Evolutionary conservation across 805 yeast genomes (phyloP).

Genomic region (Isabelozyma rhagii): DNA sequence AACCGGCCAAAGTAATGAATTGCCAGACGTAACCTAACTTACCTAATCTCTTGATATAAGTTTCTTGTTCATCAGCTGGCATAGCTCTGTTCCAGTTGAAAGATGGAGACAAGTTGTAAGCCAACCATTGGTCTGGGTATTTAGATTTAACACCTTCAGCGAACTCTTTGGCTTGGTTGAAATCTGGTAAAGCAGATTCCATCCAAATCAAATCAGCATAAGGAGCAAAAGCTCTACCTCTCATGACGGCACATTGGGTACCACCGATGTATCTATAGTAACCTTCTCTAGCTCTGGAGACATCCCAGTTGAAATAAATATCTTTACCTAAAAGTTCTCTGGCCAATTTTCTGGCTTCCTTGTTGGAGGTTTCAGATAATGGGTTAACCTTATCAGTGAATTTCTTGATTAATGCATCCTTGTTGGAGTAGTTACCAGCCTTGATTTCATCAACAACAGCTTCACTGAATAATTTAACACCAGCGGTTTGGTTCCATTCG

Average conservation of each 20-base stretch:
- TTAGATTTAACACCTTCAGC: slow-evolving; percentile 83
- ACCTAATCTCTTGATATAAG: slow-evolving; percentile 83
- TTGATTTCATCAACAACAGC: slow-evolving; percentile 85
- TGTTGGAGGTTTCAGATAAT: slow-evolving; percentile 67
- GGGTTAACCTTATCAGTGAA: slow-evolving; percentile 73
- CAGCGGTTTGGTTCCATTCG: slow-evolving; percentile 80
- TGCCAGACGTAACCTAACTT: slow-evolving; percentile 95
- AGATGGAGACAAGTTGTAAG: slow-evolving; percentile 94
- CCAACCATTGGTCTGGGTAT: slow-evolving; percentile 91
- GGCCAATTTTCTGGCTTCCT: slow-evolving; percentile 77
- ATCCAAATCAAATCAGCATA: slow-evolving; percentile 96
- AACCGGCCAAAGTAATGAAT: slow-evolving; percentile 94
- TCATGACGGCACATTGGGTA: slow-evolving; percentile 94
- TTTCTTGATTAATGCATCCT: slow-evolving; percentile 57
- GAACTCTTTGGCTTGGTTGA: slow-evolving; percentile 88
- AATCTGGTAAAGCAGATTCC: slow-evolving; percentile 96
- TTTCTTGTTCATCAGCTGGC: slow-evolving; percentile 81
- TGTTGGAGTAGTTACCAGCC: slow-evolving; percentile 54
- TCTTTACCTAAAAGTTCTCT: slow-evolving; percentile 75
- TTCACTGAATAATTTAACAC: slow-evolving; percentile 83
- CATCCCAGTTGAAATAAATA: slow-evolving; percentile 90
- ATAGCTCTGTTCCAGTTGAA: slow-evolving; percentile 97
- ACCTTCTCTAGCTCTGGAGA: slow-evolving; percentile 93
- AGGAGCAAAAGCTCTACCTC: slow-evolving; percentile 94
- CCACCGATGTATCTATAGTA: slow-evolving; percentile 96